A percentile compares a stretch with the other conserved stretches of the same genome.
These are phyloP conservation scores for Scleromitrula shiraiana DNA, from an alignment of 2,329 filamentous ascomycete species.

Conservation along the genomic window DNA sequence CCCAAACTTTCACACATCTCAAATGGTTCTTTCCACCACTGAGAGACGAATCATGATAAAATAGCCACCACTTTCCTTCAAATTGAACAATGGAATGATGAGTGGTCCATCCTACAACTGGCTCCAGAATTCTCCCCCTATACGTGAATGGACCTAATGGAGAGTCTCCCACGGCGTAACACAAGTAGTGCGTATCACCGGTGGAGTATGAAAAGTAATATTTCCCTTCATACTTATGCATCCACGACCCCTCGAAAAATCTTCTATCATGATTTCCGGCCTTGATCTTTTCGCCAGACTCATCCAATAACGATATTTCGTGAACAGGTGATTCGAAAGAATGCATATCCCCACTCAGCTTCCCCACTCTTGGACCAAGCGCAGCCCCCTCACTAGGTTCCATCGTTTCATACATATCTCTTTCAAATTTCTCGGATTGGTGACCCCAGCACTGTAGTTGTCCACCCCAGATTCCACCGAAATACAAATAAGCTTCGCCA, in stretches of 20 bases:
- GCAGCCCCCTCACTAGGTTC: slow-evolving; percentile 54
- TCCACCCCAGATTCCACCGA: slow-evolving; percentile 74
- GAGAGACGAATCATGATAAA: slow-evolving; percentile 67
- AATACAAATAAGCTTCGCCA: slow-evolving; percentile 59
- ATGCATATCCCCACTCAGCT: slow-evolving; percentile 57
- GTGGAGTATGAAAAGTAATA: slow-evolving; percentile 77
- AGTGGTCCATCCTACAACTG: slow-evolving; percentile 73
- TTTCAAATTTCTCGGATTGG: slow-evolving; percentile 42
- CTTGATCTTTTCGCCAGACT: slow-evolving; percentile 44
- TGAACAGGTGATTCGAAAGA: slow-evolving; percentile 46
- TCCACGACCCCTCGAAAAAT: slow-evolving; percentile 77
- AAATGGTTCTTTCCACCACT: slow-evolving; percentile 63
- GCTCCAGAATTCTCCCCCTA: slow-evolving; percentile 62
- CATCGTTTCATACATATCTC: slow-evolving; percentile 44
- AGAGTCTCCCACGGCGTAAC: slow-evolving; percentile 56
- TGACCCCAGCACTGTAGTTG: slow-evolving; percentile 66
- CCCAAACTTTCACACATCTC: slow-evolving; percentile 64
- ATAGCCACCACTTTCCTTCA: slow-evolving; percentile 62
- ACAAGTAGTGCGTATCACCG: slow-evolving; percentile 68
- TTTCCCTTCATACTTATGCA: slow-evolving; percentile 61
- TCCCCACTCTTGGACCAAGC: slow-evolving; percentile 58
- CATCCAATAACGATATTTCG: slow-evolving; percentile 56
- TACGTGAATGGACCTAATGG: slow-evolving; percentile 69
- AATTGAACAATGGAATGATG: slow-evolving; percentile 75
- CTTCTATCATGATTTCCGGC: slow-evolving; percentile 64